phyloP scores from a whole-genome alignment of 75 land plant genomes.

The Pinus albicaulis region DNA sequence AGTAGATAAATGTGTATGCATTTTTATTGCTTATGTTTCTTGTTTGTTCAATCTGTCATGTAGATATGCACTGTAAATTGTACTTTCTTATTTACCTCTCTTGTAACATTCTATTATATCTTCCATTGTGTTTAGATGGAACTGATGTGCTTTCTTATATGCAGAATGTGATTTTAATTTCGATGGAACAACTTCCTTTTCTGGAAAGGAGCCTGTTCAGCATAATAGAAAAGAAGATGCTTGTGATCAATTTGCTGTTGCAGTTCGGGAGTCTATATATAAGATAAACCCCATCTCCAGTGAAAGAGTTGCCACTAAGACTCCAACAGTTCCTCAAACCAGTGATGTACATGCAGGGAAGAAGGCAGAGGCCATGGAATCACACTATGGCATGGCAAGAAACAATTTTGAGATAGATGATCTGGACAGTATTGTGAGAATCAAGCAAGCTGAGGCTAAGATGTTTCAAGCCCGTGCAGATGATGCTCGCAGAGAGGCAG shows the following conservation, averaged over 20 bases:
- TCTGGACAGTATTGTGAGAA: constrained; percentile 77
- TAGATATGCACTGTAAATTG: not conserved
- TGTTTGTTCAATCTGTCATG: not conserved
- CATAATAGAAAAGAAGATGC: constrained; percentile 17
- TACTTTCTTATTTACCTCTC: constrained; percentile 1
- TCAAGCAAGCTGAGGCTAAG: constrained; percentile 90
- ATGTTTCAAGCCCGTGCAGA: constrained; percentile 91
- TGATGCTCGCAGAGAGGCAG: constrained; percentile 82
- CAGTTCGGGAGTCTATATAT: constrained; percentile 14
- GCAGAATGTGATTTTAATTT: constrained; percentile 41
- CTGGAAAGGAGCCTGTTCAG: constrained; percentile 21
- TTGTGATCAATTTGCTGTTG: constrained; percentile 3
- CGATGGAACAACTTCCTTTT: constrained; percentile 12
- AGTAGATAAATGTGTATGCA: not conserved
- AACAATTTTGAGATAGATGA: constrained; percentile 73
- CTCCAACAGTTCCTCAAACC: constrained; percentile 17
- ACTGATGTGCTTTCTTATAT: not conserved
- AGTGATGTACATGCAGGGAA: constrained; percentile 37
- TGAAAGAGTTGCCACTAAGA: constrained; percentile 19
- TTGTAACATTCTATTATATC: not conserved
- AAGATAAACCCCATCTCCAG: constrained; percentile 14
- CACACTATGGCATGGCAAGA: constrained; percentile 31
- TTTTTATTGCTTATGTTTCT: not conserved
- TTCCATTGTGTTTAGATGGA: not conserved
- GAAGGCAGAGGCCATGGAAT: constrained; percentile 37